Percentiles rank a stretch among this genome's conserved stretches.
Conservation (phyloP, 108 stramenopile genomes). For the Nitzschia sp. region DNA sequence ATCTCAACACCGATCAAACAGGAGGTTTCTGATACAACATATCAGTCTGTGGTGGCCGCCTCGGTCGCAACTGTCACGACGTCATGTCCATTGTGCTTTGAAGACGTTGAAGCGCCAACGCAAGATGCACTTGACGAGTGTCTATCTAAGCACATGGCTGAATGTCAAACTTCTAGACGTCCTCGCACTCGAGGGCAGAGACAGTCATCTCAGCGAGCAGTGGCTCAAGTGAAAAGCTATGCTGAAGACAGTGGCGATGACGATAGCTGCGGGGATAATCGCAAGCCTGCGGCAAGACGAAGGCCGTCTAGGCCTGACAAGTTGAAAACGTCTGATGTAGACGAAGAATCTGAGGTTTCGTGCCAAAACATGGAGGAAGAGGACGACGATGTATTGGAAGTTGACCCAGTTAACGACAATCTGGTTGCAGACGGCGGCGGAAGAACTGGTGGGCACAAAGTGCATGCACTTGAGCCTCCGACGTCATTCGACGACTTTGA, state of each 20-base stretch:
- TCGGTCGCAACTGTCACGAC: not conserved
- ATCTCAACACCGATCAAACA: no score
- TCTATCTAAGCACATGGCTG: constrained; percentile 41
- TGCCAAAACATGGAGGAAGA: constrained; percentile 23
- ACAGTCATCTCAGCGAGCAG: not conserved
- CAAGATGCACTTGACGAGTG: constrained; percentile 34
- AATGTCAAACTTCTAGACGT: constrained; percentile 39
- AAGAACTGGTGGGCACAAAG: no score
- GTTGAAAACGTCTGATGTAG: no score
- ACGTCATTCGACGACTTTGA: constrained; percentile 69
- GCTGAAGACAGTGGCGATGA: constrained; percentile 12
- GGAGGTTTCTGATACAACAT: no score
- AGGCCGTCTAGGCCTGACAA: no score
- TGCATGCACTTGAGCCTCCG: not conserved
- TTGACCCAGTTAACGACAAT: not conserved
- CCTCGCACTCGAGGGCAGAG: not conserved
- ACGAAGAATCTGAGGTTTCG: no score
- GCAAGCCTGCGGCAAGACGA: no score
- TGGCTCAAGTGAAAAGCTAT: not conserved
- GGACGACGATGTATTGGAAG: constrained; percentile 16
- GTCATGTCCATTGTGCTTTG: constrained; percentile 29
- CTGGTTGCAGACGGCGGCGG: not conserved
- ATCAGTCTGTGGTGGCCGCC: no score
- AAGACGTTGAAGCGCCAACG: constrained; percentile 33
- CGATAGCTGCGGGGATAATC: constrained; percentile 1